phyloP scores from a whole-genome alignment of 2,329 filamentous ascomycete species.

The Aspergillus sp. region DNA sequence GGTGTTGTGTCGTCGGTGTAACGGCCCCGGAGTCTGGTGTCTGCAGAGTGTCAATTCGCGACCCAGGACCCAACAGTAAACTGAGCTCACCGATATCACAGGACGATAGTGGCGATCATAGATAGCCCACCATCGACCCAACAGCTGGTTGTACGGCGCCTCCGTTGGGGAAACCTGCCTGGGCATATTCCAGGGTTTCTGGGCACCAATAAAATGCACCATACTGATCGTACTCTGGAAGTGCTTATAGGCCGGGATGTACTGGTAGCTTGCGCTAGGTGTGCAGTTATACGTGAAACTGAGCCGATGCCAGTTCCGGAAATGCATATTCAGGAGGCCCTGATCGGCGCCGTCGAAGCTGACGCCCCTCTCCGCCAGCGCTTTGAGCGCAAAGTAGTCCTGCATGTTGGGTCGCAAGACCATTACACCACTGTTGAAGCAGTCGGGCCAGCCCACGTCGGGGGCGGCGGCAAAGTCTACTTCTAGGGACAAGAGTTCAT shows the following conservation, averaged over 20 bases:
- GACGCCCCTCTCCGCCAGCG: conserved; percentile 79
- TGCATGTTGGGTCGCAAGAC: conserved; percentile 80
- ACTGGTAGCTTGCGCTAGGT: conserved; percentile 94
- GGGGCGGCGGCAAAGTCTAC: conserved; percentile 70
- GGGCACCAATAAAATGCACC: conserved; percentile 88
- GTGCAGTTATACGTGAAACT: conserved; percentile 98
- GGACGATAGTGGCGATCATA: conserved; percentile 80
- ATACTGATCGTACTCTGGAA: conserved; percentile 86
- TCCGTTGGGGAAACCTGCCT: conserved; percentile 33
- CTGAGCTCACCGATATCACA: conserved; percentile 18
- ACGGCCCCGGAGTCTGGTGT: not conserved
- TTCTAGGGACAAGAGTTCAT: conserved; percentile 78
- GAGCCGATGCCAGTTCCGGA: conserved; percentile 78
- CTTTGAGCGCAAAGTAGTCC: conserved; percentile 80
- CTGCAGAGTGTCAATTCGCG: conserved; percentile 1
- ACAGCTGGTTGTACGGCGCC: conserved; percentile 72
- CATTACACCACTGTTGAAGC: conserved; percentile 98
- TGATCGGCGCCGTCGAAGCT: conserved; percentile 98
- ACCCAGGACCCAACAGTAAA: not conserved
- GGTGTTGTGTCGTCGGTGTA: not conserved
- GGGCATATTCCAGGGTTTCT: conserved; percentile 83
- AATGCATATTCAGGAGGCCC: conserved; percentile 92
- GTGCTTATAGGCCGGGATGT: conserved; percentile 89
- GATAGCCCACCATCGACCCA: conserved; percentile 88
- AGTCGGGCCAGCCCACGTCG: conserved; percentile 96